Percentiles rank a stretch among this genome's conserved stretches.
These are phyloP conservation scores for Debaryomyces fabryi DNA, from an alignment of 1,139 yeast species.

Conservation along the genomic window DNA sequence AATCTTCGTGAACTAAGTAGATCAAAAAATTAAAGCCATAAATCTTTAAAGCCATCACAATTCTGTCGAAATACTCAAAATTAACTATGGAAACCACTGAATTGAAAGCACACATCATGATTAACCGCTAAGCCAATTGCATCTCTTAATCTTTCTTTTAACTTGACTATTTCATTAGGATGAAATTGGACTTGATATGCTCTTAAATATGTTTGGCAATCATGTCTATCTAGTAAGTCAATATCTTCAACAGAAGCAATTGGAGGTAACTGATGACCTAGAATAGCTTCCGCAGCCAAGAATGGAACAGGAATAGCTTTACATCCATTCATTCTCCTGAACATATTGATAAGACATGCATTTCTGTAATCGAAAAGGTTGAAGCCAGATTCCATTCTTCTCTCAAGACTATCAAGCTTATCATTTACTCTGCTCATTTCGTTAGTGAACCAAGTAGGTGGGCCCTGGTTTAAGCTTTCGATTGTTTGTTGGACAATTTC, in stretches of 20 bases:
- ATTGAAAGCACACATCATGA: background rate
- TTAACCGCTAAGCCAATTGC: background rate
- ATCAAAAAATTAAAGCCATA: no score
- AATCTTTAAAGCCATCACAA: no score
- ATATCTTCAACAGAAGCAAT: conserved; percentile 10
- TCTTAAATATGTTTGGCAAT: conserved; percentile 1
- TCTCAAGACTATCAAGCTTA: background rate
- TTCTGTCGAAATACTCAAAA: no score
- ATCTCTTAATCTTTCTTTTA: conserved; percentile 2
- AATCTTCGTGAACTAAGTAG: no score
- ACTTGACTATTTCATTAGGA: background rate
- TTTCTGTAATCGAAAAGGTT: background rate
- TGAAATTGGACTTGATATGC: background rate
- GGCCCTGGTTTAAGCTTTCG: background rate
- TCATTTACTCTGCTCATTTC: background rate
- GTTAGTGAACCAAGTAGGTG: background rate
- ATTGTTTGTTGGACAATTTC: background rate
- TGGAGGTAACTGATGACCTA: conserved; percentile 11
- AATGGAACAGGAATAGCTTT: background rate
- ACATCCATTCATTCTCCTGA: conserved; percentile 10
- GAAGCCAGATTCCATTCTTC: background rate
- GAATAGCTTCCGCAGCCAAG: background rate
- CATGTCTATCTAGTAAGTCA: background rate
- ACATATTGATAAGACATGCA: background rate
- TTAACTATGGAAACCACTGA: background rate